These are phyloP conservation scores for Cordia subcordata DNA, from an alignment of 257 asterid species.

Conservation along the genomic window DNA sequence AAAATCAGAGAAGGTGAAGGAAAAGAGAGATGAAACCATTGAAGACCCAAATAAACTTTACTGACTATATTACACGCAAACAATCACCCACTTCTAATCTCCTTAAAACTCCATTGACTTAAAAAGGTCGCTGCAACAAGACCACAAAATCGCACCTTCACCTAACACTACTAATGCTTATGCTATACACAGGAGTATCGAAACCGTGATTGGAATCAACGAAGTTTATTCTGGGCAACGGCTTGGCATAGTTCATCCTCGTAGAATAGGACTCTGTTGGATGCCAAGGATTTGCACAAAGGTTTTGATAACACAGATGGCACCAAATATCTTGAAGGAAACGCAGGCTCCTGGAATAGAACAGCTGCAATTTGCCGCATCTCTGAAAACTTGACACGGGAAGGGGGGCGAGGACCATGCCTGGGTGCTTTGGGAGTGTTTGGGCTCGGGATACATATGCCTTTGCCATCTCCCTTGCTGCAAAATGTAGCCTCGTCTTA, in stretches of 20 bases:
- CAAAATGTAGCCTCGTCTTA: constrained; percentile 24
- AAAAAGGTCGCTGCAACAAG: constrained; percentile 18
- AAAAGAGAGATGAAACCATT: too few species aligned
- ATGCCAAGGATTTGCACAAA: constrained; percentile 68
- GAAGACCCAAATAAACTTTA: too few species aligned
- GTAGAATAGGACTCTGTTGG: constrained; percentile 75
- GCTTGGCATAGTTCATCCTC: constrained; percentile 98
- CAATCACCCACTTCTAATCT: constrained; percentile 12
- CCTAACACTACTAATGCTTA: constrained; percentile 16
- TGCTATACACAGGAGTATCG: constrained; percentile 27
- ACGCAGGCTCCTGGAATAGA: constrained; percentile 66
- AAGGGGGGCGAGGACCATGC: constrained; percentile 87
- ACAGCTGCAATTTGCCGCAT: constrained; percentile 89
- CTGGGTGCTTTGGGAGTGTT: constrained; percentile 90
- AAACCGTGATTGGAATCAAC: constrained; percentile 29
- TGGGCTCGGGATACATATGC: constrained; percentile 44
- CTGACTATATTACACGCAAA: constrained; percentile 3
- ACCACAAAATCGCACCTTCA: constrained; percentile 30
- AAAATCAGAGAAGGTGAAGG: too few species aligned
- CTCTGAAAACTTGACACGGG: constrained; percentile 65
- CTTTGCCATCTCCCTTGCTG: constrained; percentile 60
- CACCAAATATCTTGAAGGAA: constrained; percentile 56
- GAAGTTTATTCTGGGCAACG: constrained; percentile 92
- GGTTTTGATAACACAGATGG: constrained; percentile 71
- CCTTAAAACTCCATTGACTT: constrained; percentile 12